Percentiles rank a stretch among this genome's conserved stretches.
Evolutionary conservation across 805 yeast genomes (phyloP).

Genomic region (Sugiyamaella chiloensis): DNA sequence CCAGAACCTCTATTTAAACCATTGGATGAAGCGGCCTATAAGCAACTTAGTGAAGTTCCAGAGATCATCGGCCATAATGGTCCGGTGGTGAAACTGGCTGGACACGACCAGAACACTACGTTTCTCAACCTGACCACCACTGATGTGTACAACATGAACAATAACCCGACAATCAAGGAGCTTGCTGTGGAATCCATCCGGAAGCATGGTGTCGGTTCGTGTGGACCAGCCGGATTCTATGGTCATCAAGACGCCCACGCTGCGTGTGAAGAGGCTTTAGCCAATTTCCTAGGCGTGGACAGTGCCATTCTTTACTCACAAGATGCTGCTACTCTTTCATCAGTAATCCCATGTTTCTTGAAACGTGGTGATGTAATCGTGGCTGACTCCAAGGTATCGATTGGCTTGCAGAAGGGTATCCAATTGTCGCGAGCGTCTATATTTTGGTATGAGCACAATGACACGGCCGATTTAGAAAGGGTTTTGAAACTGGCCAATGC

Average conservation of each 20-base stretch:
- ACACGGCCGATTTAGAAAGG: slow-evolving; percentile 74
- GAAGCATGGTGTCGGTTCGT: slow-evolving; percentile 90
- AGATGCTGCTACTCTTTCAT: slow-evolving; percentile 80
- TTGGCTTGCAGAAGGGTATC: slow-evolving; percentile 85
- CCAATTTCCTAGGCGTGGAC: slow-evolving; percentile 73
- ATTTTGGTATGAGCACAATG: slow-evolving; percentile 83
- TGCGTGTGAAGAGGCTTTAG: slow-evolving; percentile 68
- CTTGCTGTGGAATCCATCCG: slow-evolving; percentile 58
- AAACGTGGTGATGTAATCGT: slow-evolving; percentile 93
- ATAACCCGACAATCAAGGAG: slow-evolving; percentile 43
- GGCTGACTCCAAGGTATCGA: slow-evolving; percentile 73
- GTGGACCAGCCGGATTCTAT: slow-evolving; percentile 97
- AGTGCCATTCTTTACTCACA: slow-evolving; percentile 86
- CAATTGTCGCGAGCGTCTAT: slow-evolving; percentile 82
- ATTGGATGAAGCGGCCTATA: slow-evolving; percentile 48
- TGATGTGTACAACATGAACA: slow-evolving; percentile 67
- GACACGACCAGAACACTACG: slow-evolving; percentile 30
- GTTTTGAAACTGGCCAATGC: slow-evolving; percentile 55
- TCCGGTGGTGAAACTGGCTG: slow-evolving; percentile 32
- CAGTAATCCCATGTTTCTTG: slow-evolving; percentile 88
- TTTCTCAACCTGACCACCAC: slow-evolving; percentile 67
- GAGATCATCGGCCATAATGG: slow-evolving; percentile 55
- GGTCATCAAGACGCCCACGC: slow-evolving; percentile 93
- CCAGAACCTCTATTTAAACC: slow-evolving; percentile 78
- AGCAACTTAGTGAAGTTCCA: slow-evolving; percentile 67